These are phyloP conservation scores for Fragaria ananassa DNA, from an alignment of 306 rosid species.

Conservation along the genomic window DNA sequence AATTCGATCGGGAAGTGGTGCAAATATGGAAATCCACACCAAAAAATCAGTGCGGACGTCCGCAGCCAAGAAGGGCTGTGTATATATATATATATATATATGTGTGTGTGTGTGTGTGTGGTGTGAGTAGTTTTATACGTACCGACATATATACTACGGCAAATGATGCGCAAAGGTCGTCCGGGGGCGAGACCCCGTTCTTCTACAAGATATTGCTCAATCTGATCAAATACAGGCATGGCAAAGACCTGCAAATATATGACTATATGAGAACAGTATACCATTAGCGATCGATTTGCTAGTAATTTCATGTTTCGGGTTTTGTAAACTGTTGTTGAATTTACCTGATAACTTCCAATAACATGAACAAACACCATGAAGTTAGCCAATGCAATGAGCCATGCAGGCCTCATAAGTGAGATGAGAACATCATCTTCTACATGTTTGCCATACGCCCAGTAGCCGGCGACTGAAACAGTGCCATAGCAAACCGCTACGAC, in stretches of 20 bases:
- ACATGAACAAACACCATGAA: slow-evolving; percentile 70
- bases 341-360: slow-evolving; percentile 68
- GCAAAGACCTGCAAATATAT: slow-evolving; percentile 49
- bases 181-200: slow-evolving; percentile 29
- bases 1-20: too few relatives aligned
- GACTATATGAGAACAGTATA: neutral
- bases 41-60: too few relatives aligned
- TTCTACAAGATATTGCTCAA: slow-evolving; percentile 47
- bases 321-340: neutral
- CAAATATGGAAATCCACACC: too few relatives aligned
- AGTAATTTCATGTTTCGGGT: neutral
- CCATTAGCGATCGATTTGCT: neutral
- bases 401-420: slow-evolving; percentile 46
- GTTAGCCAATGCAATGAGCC: slow-evolving; percentile 59
- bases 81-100: too few relatives aligned
- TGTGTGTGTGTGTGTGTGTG: too few relatives aligned
- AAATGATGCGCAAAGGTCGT: slow-evolving; percentile 27
- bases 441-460: slow-evolving; percentile 57
- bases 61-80: too few relatives aligned
- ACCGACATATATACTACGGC: slow-evolving; percentile 49
- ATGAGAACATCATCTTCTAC: slow-evolving; percentile 65
- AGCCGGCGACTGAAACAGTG: slow-evolving; percentile 49
- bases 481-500: slow-evolving; percentile 50
- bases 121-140: slow-evolving; percentile 20
- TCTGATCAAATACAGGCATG: slow-evolving; percentile 61